These are phyloP conservation scores for Kuraishia floccosa DNA, from an alignment of 805 yeast species.

Conservation along the genomic window DNA sequence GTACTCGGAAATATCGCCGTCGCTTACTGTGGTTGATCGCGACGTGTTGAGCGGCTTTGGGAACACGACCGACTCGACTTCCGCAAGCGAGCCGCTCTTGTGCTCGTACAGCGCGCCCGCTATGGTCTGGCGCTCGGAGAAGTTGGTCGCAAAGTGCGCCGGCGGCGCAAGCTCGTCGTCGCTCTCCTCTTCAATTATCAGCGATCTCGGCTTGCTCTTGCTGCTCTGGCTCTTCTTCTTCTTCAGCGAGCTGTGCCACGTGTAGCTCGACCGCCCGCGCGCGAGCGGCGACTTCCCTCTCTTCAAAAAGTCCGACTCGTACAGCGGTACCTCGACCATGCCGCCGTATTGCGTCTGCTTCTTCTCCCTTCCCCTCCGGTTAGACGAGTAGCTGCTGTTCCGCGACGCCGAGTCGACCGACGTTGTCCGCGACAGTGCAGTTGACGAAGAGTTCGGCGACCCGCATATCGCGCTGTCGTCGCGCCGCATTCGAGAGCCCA, in stretches of 20 bases:
- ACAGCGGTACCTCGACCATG: no score
- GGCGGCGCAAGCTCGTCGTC: not conserved
- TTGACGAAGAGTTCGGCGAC: conserved; percentile 21
- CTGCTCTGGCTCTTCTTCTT: conserved; percentile 1
- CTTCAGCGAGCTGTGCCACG: conserved; percentile 1
- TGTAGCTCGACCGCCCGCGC: not conserved
- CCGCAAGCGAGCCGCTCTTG: no score
- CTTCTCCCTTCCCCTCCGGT: conserved; percentile 1
- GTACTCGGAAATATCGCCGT: no score
- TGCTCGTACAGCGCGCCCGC: no score
- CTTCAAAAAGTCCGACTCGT: no score
- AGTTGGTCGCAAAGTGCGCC: no score
- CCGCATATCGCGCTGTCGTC: conserved; percentile 9
- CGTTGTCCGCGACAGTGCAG: conserved; percentile 19
- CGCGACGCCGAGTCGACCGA: conserved; percentile 22
- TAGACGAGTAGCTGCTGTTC: conserved; percentile 7
- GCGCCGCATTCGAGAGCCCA: conserved; percentile 7
- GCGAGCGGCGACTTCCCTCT: conserved; percentile 4
- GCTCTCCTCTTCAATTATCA: conserved; percentile 2
- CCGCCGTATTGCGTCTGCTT: not conserved
- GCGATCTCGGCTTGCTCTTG: not conserved
- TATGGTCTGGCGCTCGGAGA: no score
- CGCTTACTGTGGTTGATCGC: no score
- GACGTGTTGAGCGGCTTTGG: no score
- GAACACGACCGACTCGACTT: no score